Percentiles rank a stretch among this genome's conserved stretches.
Evolutionary conservation across 208 protist species (phyloP).

Genomic region (Herpetomonas tarakana): DNA sequence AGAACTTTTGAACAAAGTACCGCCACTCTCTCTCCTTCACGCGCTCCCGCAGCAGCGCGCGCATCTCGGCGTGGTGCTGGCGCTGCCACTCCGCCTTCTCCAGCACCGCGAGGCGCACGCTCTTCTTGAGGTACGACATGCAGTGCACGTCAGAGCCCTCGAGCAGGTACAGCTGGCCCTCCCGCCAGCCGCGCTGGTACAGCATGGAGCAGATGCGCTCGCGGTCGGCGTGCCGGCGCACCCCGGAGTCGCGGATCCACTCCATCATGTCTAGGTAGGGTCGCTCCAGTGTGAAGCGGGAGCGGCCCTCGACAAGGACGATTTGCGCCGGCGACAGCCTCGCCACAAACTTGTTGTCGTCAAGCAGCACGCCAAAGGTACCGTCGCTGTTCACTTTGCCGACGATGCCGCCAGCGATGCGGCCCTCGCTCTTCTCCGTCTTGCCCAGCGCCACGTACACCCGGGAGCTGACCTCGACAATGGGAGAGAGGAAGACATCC

Average conservation of each 20-base stretch:
- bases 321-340: constrained; percentile 61
- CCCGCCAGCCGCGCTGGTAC: constrained; percentile 62
- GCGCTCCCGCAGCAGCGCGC: constrained; percentile 47
- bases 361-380: constrained; percentile 75
- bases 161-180: constrained; percentile 48
- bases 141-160: constrained; percentile 38
- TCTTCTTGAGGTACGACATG: constrained; percentile 51
- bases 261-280: constrained; percentile 37
- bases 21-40: constrained; percentile 61
- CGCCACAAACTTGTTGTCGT: constrained; percentile 73
- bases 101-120: constrained; percentile 43
- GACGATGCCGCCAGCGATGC: constrained; percentile 68
- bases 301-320: constrained; percentile 62
- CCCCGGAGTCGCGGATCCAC: constrained; percentile 58
- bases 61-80: constrained; percentile 48
- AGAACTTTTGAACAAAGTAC: constrained; percentile 73
- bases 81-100: constrained; percentile 74
- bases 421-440: constrained; percentile 23
- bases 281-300: constrained; percentile 35
- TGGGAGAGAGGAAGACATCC: constrained; percentile 59
- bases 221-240: constrained; percentile 32
- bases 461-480: constrained; percentile 74
- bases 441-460: constrained; percentile 56
- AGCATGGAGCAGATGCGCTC: constrained; percentile 51
- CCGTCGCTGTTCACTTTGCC: constrained; percentile 82